Base-by-base conservation (phyloP, 352 stramenopile genomes). In the Pythium guiyangense region DNA sequence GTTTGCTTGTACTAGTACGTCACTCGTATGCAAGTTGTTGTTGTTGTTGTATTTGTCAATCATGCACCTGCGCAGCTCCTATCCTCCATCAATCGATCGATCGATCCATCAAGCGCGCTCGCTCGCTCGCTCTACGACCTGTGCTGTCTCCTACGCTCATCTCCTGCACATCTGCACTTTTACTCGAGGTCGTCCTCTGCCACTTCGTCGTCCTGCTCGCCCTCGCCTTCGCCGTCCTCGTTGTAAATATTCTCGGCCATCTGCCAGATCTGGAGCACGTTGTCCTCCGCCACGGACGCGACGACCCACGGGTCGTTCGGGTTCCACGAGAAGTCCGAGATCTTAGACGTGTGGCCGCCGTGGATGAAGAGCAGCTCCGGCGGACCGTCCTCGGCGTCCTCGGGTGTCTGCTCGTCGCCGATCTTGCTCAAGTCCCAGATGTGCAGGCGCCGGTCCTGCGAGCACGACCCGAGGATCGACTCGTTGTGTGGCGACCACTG, bases 351-450 rank as follows among this genome's bases (percentile, higher is more conserved):
- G 79, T 99, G 97, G 27, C 97, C 97, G 34, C 97, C 97, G 74
- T 99, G 97, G 57, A 99, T 94, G 71, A 99, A 99, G 22, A 99
- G 71, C 42, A 99, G 80, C 82, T 99, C 97, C 4, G 97, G 96
- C 27, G 97, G 97, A 22, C 97, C 97, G 71, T 99, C 97, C 68
- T 98, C 96, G 14, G 96, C 96, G 64, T 99, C 96, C 73, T 99
- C 96, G 2, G 87, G 70, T 9, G 77, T 92, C 86, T 99, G 97
- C 71, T 99, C 97, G 56, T 93, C 83, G 35, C 97, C 97, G 70
- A 99, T 99, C 61, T 92, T 92, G 66, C 81, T 96, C 37, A 99
- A 68, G 72, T 99, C 97, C 97, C 97, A 99, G 17, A 99, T 76
- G 63, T 97, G 93, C 26, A 99, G 80, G 29, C 97, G 84, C 56